These are phyloP conservation scores for Hymenoscyphus fraxineus DNA, from an alignment of 2,329 filamentous ascomycete species.

Conservation along the genomic window DNA sequence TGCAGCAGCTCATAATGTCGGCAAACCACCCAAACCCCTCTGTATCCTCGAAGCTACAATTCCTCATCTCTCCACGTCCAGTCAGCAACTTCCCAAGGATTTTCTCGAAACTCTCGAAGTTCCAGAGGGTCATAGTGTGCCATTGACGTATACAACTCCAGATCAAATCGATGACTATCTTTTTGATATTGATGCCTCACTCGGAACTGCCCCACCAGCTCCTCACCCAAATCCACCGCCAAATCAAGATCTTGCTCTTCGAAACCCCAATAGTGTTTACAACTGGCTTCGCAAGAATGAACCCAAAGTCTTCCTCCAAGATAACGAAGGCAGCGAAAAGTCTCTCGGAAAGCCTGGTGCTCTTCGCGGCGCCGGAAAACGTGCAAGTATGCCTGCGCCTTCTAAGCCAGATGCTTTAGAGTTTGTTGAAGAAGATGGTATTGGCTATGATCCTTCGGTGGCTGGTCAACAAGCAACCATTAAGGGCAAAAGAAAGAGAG, in stretches of 20 bases:
- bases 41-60: constrained; percentile 25
- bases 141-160: constrained; percentile 63
- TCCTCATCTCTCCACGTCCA: constrained; percentile 26
- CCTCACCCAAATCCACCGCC: constrained; percentile 35
- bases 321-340: constrained; percentile 41
- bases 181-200: constrained; percentile 48
- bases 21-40: constrained; percentile 30
- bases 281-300: constrained; percentile 90
- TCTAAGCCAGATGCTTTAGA: constrained; percentile 33
- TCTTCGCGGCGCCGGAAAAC: constrained; percentile 35
- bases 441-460: constrained; percentile 33
- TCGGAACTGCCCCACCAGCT: constrained; percentile 30
- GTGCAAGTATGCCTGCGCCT: constrained; percentile 33
- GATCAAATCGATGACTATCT: constrained; percentile 74
- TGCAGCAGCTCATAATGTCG: constrained; percentile 9
- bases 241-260: constrained; percentile 52
- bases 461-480: constrained; percentile 17
- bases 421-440: constrained; percentile 37
- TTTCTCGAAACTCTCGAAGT: constrained; percentile 36
- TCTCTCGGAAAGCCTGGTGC: constrained; percentile 38
- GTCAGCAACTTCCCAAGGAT: constrained; percentile 31
- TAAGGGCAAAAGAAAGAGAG: constrained; percentile 40
- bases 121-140: constrained; percentile 49
- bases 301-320: constrained; percentile 77
- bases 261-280: constrained; percentile 87